Conservation (phyloP, 2,329 filamentous ascomycete genomes). For the Neofusicoccum kwambonambiense region DNA sequence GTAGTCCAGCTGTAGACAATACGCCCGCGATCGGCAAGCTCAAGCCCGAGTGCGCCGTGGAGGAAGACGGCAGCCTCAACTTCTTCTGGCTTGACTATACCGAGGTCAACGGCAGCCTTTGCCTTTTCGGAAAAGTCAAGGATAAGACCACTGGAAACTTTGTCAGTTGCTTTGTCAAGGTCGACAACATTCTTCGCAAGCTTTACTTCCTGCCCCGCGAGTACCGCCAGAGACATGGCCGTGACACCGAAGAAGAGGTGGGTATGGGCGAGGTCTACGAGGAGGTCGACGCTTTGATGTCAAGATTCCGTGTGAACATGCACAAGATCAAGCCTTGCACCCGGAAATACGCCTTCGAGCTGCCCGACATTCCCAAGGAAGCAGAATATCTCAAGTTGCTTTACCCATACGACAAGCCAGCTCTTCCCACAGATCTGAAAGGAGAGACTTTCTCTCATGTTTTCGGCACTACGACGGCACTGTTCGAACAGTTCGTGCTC, state of each 20-base stretch:
- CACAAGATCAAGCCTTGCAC: slow-evolving; percentile 91
- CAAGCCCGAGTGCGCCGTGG: slow-evolving; percentile 79
- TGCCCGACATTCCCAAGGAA: slow-evolving; percentile 82
- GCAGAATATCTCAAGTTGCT: slow-evolving; percentile 91
- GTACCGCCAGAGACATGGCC: slow-evolving; percentile 57
- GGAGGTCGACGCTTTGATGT: slow-evolving; percentile 88
- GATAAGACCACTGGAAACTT: slow-evolving; percentile 78
- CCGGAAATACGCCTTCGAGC: slow-evolving; percentile 93
- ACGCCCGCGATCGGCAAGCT: slow-evolving; percentile 73
- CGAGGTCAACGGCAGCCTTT: slow-evolving; percentile 86
- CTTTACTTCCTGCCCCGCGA: slow-evolving; percentile 88
- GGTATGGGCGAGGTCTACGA: slow-evolving; percentile 86
- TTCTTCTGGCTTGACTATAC: slow-evolving; percentile 98
- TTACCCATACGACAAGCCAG: slow-evolving; percentile 85
- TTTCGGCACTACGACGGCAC: slow-evolving; percentile 87
- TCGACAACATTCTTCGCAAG: slow-evolving; percentile 91
- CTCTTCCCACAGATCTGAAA: slow-evolving; percentile 65
- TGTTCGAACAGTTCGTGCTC: slow-evolving; percentile 97
- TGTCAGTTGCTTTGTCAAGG: slow-evolving; percentile 91
- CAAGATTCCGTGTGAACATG: slow-evolving; percentile 77
- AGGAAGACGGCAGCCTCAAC: slow-evolving; percentile 84
- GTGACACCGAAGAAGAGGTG: slow-evolving; percentile 73
- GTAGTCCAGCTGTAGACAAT: slow-evolving; percentile 65
- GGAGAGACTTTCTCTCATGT: slow-evolving; percentile 93
- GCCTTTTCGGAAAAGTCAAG: slow-evolving; percentile 92